Percentiles rank a stretch among this genome's conserved stretches.
These are phyloP conservation scores for Pseudisothecium myosuroides DNA, from an alignment of 225 moss, liverwort and hornwort genomes.

Conservation along the genomic window DNA sequence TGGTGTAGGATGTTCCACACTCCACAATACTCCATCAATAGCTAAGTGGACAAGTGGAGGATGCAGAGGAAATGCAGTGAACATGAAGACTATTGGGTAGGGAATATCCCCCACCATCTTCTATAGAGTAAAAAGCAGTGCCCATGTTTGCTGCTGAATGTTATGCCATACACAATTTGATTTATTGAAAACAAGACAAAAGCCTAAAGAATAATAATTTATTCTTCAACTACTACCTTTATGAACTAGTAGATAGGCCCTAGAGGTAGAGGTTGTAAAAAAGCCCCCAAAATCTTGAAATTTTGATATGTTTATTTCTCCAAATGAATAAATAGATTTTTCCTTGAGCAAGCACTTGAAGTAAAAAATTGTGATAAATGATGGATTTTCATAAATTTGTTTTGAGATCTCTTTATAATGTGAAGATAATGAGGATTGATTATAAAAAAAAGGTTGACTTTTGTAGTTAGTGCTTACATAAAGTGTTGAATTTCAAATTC, in stretches of 20 bases:
- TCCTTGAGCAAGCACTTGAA: background rate
- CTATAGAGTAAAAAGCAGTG: too few species aligned
- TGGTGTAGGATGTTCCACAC: too few species aligned
- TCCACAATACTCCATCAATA: too few species aligned
- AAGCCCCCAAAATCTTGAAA: background rate
- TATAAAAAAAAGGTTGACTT: background rate
- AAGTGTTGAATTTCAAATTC: background rate
- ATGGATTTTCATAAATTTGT: background rate
- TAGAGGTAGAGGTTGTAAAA: background rate
- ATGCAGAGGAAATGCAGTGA: too few species aligned
- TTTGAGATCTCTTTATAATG: background rate
- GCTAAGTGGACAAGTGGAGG: too few species aligned
- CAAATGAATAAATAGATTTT: background rate
- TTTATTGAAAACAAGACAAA: background rate
- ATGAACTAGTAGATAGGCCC: background rate
- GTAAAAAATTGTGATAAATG: background rate
- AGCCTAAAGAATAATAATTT: background rate
- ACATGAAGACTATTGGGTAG: too few species aligned
- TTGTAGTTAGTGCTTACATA: background rate
- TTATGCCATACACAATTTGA: rapidly evolving
- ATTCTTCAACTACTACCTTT: background rate
- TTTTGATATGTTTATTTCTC: background rate
- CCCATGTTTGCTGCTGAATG: too few species aligned
- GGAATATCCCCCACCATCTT: too few species aligned
- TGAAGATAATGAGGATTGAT: background rate